Conservation (phyloP, 2,329 filamentous ascomycete genomes). For the Pseudocercospora vitis region DNA sequence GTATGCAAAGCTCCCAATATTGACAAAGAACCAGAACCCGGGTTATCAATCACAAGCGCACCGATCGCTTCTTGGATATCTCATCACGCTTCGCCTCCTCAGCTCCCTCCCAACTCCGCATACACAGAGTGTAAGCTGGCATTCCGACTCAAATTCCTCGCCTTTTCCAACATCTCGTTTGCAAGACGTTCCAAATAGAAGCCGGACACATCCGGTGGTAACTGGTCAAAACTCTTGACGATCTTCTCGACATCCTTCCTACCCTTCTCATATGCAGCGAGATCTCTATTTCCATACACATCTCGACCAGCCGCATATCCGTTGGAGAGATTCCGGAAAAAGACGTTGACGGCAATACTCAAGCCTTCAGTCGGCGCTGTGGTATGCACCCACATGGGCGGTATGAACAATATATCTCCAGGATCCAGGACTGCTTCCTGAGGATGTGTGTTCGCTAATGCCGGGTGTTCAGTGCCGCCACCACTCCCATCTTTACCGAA, state of each 20-base stretch:
- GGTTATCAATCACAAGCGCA: no score
- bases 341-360: conserved; percentile 84
- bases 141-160: conserved; percentile 18
- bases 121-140: conserved; percentile 21
- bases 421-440: conserved; percentile 65
- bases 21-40: background rate
- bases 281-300: conserved; percentile 83
- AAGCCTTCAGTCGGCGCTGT: conserved; percentile 54
- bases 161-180: conserved; percentile 58
- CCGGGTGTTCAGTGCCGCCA: conserved; percentile 20
- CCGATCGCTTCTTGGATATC: background rate
- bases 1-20: background rate
- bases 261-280: conserved; percentile 81
- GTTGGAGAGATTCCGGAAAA: conserved; percentile 67
- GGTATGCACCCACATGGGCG: conserved; percentile 81
- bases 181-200: conserved; percentile 76
- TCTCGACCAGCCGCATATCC: conserved; percentile 73
- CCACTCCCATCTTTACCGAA: conserved; percentile 46
- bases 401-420: conserved; percentile 78
- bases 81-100: background rate
- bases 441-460: conserved; percentile 55
- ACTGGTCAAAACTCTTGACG: conserved; percentile 59
- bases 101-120: conserved; percentile 17
- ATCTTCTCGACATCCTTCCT: conserved; percentile 71
- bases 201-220: conserved; percentile 65